Evolutionary conservation across 2,329 filamentous ascomycete genomes (phyloP).

Genomic region (Penicillium olsonii): DNA sequence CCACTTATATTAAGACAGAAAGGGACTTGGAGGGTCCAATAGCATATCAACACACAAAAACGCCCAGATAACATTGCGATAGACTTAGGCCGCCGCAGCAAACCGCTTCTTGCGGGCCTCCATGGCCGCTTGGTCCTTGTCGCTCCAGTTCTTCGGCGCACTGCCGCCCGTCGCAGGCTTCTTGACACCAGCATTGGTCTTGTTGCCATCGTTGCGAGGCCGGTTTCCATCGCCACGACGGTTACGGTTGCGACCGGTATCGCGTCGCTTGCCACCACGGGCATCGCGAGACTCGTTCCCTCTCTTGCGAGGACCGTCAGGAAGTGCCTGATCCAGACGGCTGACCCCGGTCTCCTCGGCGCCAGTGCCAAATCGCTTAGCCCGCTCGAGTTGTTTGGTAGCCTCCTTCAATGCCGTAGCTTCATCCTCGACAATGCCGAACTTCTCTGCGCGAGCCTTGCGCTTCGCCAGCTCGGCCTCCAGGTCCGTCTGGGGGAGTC

Average conservation of each 20-base stretch:
- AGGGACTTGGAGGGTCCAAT: slow-evolving; percentile 16
- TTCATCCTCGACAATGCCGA: slow-evolving; percentile 47
- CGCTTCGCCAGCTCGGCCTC: slow-evolving; percentile 51
- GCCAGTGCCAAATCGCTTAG: slow-evolving; percentile 48
- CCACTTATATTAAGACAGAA: slow-evolving; percentile 15
- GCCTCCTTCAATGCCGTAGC: slow-evolving; percentile 43
- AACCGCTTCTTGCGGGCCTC: slow-evolving; percentile 54
- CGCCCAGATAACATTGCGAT: slow-evolving; percentile 24
- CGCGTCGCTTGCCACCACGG: slow-evolving; percentile 45
- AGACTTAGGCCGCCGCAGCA: slow-evolving; percentile 31
- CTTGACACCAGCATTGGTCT: slow-evolving; percentile 15
- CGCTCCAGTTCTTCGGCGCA: slow-evolving; percentile 30
- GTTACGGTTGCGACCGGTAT: slow-evolving; percentile 37
- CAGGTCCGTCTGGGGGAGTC: slow-evolving; percentile 46
- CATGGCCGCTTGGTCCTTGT: slow-evolving; percentile 46
- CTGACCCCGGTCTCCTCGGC: slow-evolving; percentile 35
- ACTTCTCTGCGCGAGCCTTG: slow-evolving; percentile 52
- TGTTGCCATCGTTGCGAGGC: slow-evolving; percentile 20
- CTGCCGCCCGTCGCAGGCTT: slow-evolving; percentile 21
- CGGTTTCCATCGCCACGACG: slow-evolving; percentile 25
- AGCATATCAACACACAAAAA: slow-evolving; percentile 22
- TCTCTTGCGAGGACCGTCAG: slow-evolving; percentile 44
- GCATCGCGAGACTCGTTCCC: slow-evolving; percentile 32
- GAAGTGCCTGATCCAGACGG: slow-evolving; percentile 49
- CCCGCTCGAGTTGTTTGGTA: slow-evolving; percentile 47